Evolutionary conservation across 768 basidiomycete species (phyloP).

Genomic region (Neoboletus magnificus): DNA sequence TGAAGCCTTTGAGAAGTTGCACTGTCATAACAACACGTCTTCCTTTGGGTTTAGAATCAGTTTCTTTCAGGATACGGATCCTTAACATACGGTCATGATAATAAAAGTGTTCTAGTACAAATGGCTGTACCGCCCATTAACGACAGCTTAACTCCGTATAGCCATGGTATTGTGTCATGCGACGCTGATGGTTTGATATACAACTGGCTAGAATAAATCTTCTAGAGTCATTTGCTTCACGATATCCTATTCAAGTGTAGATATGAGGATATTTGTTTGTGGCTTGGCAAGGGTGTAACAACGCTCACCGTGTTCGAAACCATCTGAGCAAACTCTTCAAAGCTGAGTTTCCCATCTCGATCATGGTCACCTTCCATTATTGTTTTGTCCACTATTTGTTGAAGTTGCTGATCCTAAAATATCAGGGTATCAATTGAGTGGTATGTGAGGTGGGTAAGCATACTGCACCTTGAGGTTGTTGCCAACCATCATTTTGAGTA

Average conservation of each 20-base stretch:
- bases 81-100: slow-evolving; percentile 20
- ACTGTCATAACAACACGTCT: background rate
- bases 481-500: slow-evolving; percentile 99
- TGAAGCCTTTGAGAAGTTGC: background rate
- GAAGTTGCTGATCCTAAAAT: slow-evolving; percentile 89
- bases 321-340: slow-evolving; percentile 96
- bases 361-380: slow-evolving; percentile 99
- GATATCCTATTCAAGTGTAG: slow-evolving; percentile 63
- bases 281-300: background rate
- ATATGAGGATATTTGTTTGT: slow-evolving; percentile 7
- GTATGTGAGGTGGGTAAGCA: background rate
- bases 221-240: slow-evolving; percentile 99
- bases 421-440: background rate
- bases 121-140: slow-evolving; percentile 12
- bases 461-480: slow-evolving; percentile 87
- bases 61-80: slow-evolving; percentile 1
- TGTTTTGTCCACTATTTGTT: slow-evolving; percentile 99
- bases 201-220: slow-evolving; percentile 66
- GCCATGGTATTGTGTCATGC: slow-evolving; percentile 19
- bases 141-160: slow-evolving; percentile 6
- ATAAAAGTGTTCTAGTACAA: slow-evolving; percentile 22
- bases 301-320: slow-evolving; percentile 87
- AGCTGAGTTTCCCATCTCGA: slow-evolving; percentile 94
- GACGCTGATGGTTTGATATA: slow-evolving; percentile 21
- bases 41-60: slow-evolving; percentile 3